Evolutionary conservation across 805 yeast species (phyloP).

Genomic region (Candida xiaguanensis): DNA sequence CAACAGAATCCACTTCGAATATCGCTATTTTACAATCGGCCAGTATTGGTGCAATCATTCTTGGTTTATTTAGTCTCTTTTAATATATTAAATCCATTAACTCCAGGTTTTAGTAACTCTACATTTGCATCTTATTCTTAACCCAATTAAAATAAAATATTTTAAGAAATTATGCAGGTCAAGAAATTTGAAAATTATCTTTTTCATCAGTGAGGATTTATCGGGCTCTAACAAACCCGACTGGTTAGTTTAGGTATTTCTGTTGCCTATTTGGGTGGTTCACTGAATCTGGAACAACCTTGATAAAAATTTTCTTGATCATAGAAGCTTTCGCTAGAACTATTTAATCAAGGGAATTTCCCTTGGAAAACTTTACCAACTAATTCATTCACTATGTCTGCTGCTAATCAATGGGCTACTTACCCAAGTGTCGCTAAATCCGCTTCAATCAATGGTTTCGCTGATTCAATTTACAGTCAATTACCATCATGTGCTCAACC

Average conservation of each 20-base stretch:
- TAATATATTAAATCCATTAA: neutral
- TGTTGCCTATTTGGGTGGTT: neutral
- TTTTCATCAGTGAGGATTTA: constrained; percentile 7
- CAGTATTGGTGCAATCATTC: constrained; percentile 5
- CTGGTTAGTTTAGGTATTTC: neutral
- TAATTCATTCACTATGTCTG: constrained; percentile 5
- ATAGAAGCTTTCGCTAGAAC: neutral
- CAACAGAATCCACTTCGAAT: constrained; percentile 4
- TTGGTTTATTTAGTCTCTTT: constrained; percentile 6
- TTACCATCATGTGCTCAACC: constrained; percentile 35
- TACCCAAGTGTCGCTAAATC: constrained; percentile 36
- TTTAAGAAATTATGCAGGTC: constrained; percentile 1
- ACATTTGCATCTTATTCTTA: neutral
- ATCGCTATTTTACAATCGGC: constrained; percentile 5
- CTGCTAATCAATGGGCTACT: constrained; percentile 23
- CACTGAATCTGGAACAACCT: neutral
- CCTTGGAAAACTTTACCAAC: neutral
- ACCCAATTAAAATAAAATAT: neutral
- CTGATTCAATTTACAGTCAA: constrained; percentile 31
- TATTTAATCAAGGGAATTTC: neutral
- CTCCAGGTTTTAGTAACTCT: neutral
- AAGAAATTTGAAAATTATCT: constrained; percentile 2
- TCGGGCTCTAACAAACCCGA: constrained; percentile 4
- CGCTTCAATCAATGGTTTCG: constrained; percentile 41
- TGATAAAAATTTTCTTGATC: neutral